Conservation (phyloP, 2,329 filamentous ascomycete genomes). For the Talaromyces sp. region DNA sequence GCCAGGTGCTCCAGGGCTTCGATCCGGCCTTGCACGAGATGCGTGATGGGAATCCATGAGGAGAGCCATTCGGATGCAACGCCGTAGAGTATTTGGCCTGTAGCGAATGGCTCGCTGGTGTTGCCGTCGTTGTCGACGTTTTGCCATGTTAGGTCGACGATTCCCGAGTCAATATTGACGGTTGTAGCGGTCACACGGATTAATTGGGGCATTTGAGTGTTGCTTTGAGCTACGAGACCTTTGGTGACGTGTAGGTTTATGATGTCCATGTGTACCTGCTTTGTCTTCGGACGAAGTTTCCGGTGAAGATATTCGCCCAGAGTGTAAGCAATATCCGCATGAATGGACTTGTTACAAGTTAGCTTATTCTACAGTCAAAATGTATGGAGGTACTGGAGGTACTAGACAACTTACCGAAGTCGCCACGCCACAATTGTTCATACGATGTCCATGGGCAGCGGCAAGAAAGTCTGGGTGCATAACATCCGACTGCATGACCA, state of each 20-base stretch:
- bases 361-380: not conserved
- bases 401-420: conserved; percentile 1
- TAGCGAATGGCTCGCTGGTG: conserved; percentile 20
- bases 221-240: conserved; percentile 47
- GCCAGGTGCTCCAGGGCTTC: conserved; percentile 20
- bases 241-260: conserved; percentile 15
- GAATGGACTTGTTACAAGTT: conserved; percentile 9
- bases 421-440: conserved; percentile 13
- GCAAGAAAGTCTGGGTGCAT: conserved; percentile 7
- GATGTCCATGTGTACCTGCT: conserved; percentile 15
- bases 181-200: conserved; percentile 41
- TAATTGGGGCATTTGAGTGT: not conserved
- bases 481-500: conserved; percentile 14
- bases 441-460: conserved; percentile 14
- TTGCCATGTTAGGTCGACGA: conserved; percentile 17
- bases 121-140: conserved; percentile 17
- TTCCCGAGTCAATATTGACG: not conserved
- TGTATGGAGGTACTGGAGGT: not conserved
- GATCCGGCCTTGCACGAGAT: conserved; percentile 22
- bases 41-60: conserved; percentile 18
- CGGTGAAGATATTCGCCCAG: conserved; percentile 16
- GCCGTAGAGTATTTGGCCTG: conserved; percentile 16
- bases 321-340: conserved; percentile 20
- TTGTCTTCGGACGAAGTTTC: conserved; percentile 8
- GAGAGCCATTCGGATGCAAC: conserved; percentile 18